These are phyloP conservation scores for Lasiodiplodia gonubiensis DNA, from an alignment of 2,329 filamentous ascomycete genomes.

Conservation along the genomic window DNA sequence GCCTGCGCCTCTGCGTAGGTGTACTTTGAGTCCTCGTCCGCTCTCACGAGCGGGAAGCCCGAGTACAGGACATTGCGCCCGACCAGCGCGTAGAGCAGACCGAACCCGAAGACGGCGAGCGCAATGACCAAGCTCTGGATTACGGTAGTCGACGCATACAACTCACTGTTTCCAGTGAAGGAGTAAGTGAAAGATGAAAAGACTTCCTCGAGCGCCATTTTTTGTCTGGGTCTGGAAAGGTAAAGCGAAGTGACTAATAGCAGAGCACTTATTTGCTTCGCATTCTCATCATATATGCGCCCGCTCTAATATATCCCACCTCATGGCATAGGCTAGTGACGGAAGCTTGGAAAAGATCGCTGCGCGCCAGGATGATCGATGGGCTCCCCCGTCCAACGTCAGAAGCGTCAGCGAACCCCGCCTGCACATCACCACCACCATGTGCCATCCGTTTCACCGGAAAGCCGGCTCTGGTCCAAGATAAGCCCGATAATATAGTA, in stretches of 20 bases:
- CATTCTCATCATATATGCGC: neutral
- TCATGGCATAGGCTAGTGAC: neutral
- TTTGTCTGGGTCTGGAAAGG: neutral
- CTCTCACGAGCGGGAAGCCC: neutral
- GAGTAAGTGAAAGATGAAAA: neutral
- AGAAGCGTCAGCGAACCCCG: neutral
- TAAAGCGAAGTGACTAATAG: neutral
- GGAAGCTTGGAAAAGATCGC: neutral
- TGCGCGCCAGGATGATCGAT: neutral
- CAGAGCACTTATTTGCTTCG: neutral
- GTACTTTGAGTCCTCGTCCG: neutral
- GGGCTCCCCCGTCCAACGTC: neutral
- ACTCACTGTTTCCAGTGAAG: neutral
- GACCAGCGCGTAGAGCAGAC: neutral
- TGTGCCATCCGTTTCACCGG: neutral
- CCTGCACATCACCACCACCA: neutral
- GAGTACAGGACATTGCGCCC: neutral
- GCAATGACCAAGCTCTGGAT: neutral
- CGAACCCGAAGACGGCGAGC: neutral
- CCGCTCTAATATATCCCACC: neutral
- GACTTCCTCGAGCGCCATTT: neutral
- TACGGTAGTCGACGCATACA: neutral
- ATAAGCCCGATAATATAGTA: neutral
- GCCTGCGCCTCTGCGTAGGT: neutral
- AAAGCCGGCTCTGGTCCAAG: neutral